Evolutionary conservation across 208 protist genomes (phyloP).

Genomic region (Perkinsela sp.): DNA sequence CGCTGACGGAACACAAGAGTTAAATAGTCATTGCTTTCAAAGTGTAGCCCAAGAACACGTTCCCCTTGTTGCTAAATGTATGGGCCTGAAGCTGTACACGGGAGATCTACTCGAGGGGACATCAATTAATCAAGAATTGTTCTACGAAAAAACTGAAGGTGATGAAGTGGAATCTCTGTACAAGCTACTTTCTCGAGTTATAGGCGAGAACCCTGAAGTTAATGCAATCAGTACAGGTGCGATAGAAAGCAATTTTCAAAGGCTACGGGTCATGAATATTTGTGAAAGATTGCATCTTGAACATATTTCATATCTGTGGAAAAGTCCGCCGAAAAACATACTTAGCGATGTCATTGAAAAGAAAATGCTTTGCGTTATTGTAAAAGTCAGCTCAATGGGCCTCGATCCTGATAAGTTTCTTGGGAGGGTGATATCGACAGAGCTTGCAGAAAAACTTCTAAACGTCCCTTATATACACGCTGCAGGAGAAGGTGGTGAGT

Average conservation of each 20-base stretch:
- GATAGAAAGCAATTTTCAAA: conserved; percentile 91
- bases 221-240: conserved; percentile 76
- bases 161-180: conserved; percentile 95
- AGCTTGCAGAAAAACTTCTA: conserved; percentile 21
- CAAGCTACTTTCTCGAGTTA: conserved; percentile 48
- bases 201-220: conserved; percentile 31
- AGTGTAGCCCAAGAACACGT: conserved; percentile 83
- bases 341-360: conserved; percentile 63
- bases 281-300: conserved; percentile 69
- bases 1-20: conserved; percentile 29
- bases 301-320: conserved; percentile 84
- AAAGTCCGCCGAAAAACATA: conserved; percentile 56
- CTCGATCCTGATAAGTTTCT: conserved; percentile 57
- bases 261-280: conserved; percentile 83
- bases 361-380: conserved; percentile 58
- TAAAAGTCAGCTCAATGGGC: conserved; percentile 81
- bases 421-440: conserved; percentile 36
- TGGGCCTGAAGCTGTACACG: conserved; percentile 68
- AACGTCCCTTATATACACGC: conserved; percentile 46
- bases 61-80: conserved; percentile 42
- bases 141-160: conserved; percentile 31
- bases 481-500: conserved; percentile 98
- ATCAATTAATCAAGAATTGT: conserved; percentile 30
- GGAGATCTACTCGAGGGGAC: conserved; percentile 21
- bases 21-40: conserved; percentile 95